Conservation (phyloP, 106 monocot genomes). For the Apostasia ramifera region DNA sequence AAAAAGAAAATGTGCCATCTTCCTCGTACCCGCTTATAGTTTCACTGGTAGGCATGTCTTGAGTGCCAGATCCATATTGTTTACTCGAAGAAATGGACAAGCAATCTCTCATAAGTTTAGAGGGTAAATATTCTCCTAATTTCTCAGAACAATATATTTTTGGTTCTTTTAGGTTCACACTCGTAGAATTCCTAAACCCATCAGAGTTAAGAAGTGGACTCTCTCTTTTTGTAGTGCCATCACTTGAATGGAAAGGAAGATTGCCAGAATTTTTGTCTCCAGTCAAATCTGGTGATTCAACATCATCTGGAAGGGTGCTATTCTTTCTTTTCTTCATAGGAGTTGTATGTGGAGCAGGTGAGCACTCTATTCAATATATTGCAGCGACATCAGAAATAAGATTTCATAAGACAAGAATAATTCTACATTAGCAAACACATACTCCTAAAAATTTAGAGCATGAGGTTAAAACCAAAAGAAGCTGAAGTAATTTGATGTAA, state of each 20-base stretch:
- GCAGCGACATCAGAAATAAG: background rate
- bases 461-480: no score
- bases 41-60: background rate
- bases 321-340: background rate
- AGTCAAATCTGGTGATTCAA: slow-evolving; percentile 3
- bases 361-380: slow-evolving; percentile 12
- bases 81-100: no score
- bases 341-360: slow-evolving; percentile 5
- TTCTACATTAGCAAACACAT: no score
- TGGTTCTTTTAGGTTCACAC: background rate
- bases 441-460: no score
- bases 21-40: background rate
- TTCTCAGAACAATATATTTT: background rate
- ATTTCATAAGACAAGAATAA: background rate
- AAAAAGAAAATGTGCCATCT: no score
- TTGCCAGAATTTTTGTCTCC: background rate
- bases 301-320: no score
- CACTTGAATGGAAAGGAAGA: slow-evolving; percentile 8
- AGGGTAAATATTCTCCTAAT: background rate
- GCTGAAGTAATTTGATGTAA: no score
- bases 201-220: background rate
- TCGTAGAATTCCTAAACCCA: background rate
- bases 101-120: no score
- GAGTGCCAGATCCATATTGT: background rate
- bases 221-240: background rate